These are phyloP conservation scores for Podospora pseudopauciseta DNA, from an alignment of 495 filamentous ascomycete genomes.

Conservation along the genomic window DNA sequence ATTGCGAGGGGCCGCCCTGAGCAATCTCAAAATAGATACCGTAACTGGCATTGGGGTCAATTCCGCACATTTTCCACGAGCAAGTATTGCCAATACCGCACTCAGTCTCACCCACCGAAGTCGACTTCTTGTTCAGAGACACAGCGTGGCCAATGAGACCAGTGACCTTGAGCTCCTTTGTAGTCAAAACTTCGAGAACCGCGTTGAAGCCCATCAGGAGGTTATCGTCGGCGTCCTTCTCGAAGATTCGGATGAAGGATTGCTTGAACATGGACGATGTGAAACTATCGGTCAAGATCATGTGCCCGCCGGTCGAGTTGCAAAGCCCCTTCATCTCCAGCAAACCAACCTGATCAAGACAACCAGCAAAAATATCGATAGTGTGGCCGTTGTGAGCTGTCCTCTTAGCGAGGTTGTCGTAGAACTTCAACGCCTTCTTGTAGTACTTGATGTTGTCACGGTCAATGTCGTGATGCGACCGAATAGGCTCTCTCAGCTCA, in stretches of 20 bases:
- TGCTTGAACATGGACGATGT: constrained; percentile 99
- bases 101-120: constrained; percentile 95
- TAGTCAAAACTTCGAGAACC: constrained; percentile 91
- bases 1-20: constrained; percentile 82
- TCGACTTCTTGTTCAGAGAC: constrained; percentile 96
- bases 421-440: constrained; percentile 99
- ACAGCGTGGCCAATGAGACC: constrained; percentile 96
- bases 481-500: constrained; percentile 94
- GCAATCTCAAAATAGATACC: constrained; percentile 98
- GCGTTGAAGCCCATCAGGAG: constrained; percentile 99
- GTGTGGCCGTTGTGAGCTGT: constrained; percentile 96
- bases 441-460: constrained; percentile 99
- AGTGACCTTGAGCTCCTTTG: constrained; percentile 97
- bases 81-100: constrained; percentile 98
- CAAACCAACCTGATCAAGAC: constrained; percentile 95
- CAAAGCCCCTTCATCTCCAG: constrained; percentile 98
- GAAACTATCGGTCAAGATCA: constrained; percentile 98
- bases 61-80: constrained; percentile 99
- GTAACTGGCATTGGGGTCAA: constrained; percentile 89
- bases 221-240: constrained; percentile 92
- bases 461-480: constrained; percentile 98
- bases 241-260: constrained; percentile 94
- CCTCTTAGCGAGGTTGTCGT: constrained; percentile 93
- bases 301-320: constrained; percentile 95
- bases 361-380: constrained; percentile 96